These are phyloP conservation scores for Geum urbanum DNA, from an alignment of 306 rosid genomes.

Conservation along the genomic window DNA sequence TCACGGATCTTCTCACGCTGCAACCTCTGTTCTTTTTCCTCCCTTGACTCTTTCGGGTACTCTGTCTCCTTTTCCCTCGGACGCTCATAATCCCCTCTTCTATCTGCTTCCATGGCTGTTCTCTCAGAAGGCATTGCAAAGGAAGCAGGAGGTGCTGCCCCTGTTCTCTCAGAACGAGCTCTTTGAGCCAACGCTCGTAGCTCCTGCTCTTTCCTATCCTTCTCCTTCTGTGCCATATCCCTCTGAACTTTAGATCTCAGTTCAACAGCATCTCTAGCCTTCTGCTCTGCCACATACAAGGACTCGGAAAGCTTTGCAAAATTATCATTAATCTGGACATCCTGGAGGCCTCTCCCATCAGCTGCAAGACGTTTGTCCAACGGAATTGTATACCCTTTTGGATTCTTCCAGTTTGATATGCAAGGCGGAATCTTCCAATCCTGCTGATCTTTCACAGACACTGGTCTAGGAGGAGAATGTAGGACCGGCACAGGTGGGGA, in stretches of 20 bases:
- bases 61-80: conserved; percentile 52
- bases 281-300: conserved; percentile 79
- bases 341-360: conserved; percentile 87
- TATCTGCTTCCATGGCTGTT: conserved; percentile 44
- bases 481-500: conserved; percentile 89
- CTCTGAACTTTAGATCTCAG: conserved; percentile 91
- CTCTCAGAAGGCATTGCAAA: conserved; percentile 39
- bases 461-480: conserved; percentile 92
- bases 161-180: conserved; percentile 79
- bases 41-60: conserved; percentile 56
- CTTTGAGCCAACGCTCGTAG: conserved; percentile 71
- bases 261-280: conserved; percentile 90
- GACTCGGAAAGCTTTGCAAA: conserved; percentile 85
- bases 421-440: conserved; percentile 97
- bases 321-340: conserved; percentile 80
- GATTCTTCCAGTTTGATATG: conserved; percentile 94
- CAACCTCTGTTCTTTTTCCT: conserved; percentile 61
- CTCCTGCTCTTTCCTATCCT: conserved; percentile 79
- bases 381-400: conserved; percentile 84
- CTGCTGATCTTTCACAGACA: conserved; percentile 84
- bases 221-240: conserved; percentile 81
- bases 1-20: conserved; percentile 80
- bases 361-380: conserved; percentile 89
- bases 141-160: conserved; percentile 53
- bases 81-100: conserved; percentile 53